Evolutionary conservation across 2,329 filamentous ascomycete genomes (phyloP), one percentile per base, ranked within the genome.

Genomic region (Pestalotiopsis fici): DNA sequence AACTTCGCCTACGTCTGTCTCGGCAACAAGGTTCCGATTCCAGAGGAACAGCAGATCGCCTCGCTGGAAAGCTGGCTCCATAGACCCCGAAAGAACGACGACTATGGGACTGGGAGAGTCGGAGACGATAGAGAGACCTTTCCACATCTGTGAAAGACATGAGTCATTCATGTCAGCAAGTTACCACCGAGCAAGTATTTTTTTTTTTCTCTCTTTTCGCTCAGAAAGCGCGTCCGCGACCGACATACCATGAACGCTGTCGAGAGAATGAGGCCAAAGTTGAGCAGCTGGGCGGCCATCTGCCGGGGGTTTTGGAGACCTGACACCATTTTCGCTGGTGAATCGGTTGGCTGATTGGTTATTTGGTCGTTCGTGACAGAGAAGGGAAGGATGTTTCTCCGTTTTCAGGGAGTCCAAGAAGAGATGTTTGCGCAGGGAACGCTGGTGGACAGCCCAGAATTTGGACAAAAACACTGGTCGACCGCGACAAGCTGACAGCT

Each of bases 241-340:
- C 39, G n/a, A 69, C 83, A 69, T 74, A 89, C 90, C 94, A 97
- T 97, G 78, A 97, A 97, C 1, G 95, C 94, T 1, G 93, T 96
- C 11, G 92, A 94, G 63, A 97, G 88, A 69, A 97, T 93, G 70
- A 98, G 89, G 66, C 91, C 94, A 79, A 98, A 97, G 83, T 97
- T 97, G 77, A 97, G 89, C 72, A 95, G 81, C 85, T 97, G 94
- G 61, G 89, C 86, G 74, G 94, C 90, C 65, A 92, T 87, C 79
- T 97, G 93, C 80, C 94, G 91, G 71, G 93, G 91, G 80, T 93
- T 94, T 68, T 85, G 83, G 71, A 97, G 84, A 71, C 85, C 82
- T 57, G 90, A 88, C 71, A 95, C 76, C 92, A 95, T 95, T 67
- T 65, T 82, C 75, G 28, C 57, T 60, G 18, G 27, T 13, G 2